Evolutionary conservation across 2,329 filamentous ascomycete species (phyloP).

Genomic region (Xylaria multiplex): DNA sequence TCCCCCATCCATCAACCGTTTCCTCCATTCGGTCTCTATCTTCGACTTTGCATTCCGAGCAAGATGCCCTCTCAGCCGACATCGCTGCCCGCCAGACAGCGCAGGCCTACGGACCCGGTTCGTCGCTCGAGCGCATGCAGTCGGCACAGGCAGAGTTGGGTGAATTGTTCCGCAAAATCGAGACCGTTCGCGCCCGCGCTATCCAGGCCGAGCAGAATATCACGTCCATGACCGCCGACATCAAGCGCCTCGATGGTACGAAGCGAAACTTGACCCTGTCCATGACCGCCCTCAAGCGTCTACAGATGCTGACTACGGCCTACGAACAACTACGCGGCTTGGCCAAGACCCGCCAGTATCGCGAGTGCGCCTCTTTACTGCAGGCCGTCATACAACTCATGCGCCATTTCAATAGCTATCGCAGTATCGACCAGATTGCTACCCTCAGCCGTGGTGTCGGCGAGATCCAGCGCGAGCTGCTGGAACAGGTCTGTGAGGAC

Average conservation of each 20-base stretch:
- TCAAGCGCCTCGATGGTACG: constrained; percentile 94
- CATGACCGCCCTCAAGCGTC: constrained; percentile 95
- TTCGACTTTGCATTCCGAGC: constrained; percentile 76
- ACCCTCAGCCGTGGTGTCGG: constrained; percentile 91
- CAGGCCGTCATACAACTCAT: constrained; percentile 97
- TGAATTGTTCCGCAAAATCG: constrained; percentile 92
- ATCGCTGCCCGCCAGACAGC: constrained; percentile 78
- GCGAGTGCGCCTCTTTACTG: constrained; percentile 91
- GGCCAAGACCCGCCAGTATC: constrained; percentile 87
- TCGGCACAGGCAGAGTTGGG: constrained; percentile 89
- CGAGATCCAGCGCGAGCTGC: constrained; percentile 88
- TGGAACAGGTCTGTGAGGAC: constrained; percentile 99
- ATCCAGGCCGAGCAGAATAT: constrained; percentile 95
- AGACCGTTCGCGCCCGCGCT: constrained; percentile 87
- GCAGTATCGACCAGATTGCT: constrained; percentile 97
- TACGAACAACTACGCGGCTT: constrained; percentile 92
- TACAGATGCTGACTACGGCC: constrained; percentile 99
- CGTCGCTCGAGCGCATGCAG: constrained; percentile 91
- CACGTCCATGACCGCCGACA: constrained; percentile 98
- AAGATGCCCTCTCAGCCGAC: constrained; percentile 82
- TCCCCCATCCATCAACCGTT: constrained; percentile 87
- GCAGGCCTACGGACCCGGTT: constrained; percentile 86
- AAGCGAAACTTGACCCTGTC: constrained; percentile 96
- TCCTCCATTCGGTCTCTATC: constrained; percentile 79
- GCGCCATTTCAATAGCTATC: constrained; percentile 97